Base-by-base conservation (phyloP, 257 asterid species). In the Primulina eburnea region DNA sequence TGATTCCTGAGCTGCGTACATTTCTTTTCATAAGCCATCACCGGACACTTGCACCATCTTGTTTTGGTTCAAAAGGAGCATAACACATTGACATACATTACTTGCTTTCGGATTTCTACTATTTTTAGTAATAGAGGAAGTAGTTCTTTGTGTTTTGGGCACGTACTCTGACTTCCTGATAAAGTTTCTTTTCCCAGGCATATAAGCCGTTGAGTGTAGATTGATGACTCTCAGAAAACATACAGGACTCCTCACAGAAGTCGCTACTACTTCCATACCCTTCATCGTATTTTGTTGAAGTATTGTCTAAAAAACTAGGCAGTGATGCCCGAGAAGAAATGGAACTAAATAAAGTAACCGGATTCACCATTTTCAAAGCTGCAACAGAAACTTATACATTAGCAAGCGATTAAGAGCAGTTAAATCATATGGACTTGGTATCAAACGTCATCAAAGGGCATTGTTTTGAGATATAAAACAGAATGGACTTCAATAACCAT, bases 111-210 rank as follows among this genome's bases (percentile, higher is more conserved):
- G 34, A 33, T 72, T 64, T 28, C 26, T 4, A 16, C 20, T 47
- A 47, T 47, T 16, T 43, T 14, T 47, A 16, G 20, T 16, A 5
- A 47, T 16, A 47, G 20, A 14, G 56, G 56, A 67, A 70, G 43
- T 63, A 61, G 62, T 33, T 71, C 38, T 24, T 57, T 65, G 64
- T 47, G 75, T 55, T 60, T 57, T 20, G 69, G 83, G 67, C 33
- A 71, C 97, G 77, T 89, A 93, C 99, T 92, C 92, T 78, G 71
- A 93, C 97, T 93, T 93, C 90, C 64, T 81, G 88, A 78, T 90
- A 93, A 64, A 93, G 97, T 80, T 93, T 93, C 82, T 89, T 93
- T 82, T 93, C 99, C 99, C 99, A 93, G 29, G 88, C 92, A 74
- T 78, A 90, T 75, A 93, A 75, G 77, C 95, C 78, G 76, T 93